phyloP scores from a whole-genome alignment of 1,139 yeast species.

The Pichia sp. region DNA sequence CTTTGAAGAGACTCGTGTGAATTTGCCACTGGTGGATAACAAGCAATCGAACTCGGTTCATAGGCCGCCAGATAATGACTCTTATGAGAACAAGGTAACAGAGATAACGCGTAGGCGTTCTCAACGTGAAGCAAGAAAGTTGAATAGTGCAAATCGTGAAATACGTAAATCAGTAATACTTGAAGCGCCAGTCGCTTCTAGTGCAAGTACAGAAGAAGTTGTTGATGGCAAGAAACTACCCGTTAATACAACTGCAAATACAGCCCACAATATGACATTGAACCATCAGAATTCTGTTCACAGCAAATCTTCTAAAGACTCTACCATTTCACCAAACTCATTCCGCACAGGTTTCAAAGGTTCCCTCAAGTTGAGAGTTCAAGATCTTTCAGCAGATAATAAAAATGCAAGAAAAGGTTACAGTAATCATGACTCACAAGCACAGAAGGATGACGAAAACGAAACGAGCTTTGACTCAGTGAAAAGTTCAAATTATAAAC shows the following conservation, averaged over 20 bases:
- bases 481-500: background rate
- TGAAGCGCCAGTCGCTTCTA: constrained; percentile 36
- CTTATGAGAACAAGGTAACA: constrained; percentile 38
- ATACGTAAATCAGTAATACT: constrained; percentile 52
- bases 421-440: background rate
- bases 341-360: constrained; percentile 10
- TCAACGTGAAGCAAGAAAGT: constrained; percentile 60
- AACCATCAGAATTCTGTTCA: background rate
- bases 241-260: background rate
- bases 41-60: background rate
- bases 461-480: background rate
- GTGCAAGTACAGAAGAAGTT: constrained; percentile 31
- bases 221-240: constrained; percentile 2
- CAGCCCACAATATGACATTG: background rate
- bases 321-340: background rate
- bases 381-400: constrained; percentile 2
- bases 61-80: constrained; percentile 10
- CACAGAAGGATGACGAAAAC: background rate
- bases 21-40: background rate
- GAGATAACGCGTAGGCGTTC: constrained; percentile 79
- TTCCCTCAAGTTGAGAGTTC: constrained; percentile 12
- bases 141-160: constrained; percentile 34
- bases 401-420: background rate
- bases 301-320: background rate
- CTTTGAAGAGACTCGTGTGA: background rate